phyloP scores from a whole-genome alignment of 1,284 basidiomycete genomes.

The Ustilago trichophora region DNA sequence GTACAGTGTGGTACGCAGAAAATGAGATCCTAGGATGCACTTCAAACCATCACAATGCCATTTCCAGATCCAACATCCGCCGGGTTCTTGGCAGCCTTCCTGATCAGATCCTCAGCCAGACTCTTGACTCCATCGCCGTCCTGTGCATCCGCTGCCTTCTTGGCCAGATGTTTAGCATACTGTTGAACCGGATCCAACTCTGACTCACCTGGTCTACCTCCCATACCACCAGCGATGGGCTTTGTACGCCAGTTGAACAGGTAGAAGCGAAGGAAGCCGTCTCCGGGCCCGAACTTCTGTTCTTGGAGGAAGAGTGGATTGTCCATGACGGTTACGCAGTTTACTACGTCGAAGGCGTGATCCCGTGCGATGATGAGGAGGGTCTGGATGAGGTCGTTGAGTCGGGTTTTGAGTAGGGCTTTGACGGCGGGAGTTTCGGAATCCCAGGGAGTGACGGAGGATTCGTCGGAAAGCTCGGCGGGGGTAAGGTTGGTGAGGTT shows the following conservation, averaged over 20 bases:
- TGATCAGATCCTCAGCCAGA: slow-evolving; percentile 28
- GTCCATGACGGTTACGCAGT: slow-evolving; percentile 93
- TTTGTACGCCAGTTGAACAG: slow-evolving; percentile 70
- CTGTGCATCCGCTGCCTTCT: not conserved
- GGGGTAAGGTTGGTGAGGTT: slow-evolving; percentile 43
- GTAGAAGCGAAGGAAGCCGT: slow-evolving; percentile 89
- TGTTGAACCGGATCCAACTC: slow-evolving; percentile 58
- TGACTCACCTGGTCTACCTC: slow-evolving; percentile 52
- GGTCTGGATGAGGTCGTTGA: slow-evolving; percentile 79
- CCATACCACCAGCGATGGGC: slow-evolving; percentile 63
- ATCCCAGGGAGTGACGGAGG: slow-evolving; percentile 41
- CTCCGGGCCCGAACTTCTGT: slow-evolving; percentile 84
- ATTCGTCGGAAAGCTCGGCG: slow-evolving; percentile 53
- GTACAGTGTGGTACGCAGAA: too few species aligned
- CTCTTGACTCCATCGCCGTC: not conserved
- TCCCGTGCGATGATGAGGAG: slow-evolving; percentile 80
- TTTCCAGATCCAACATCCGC: slow-evolving; percentile 56
- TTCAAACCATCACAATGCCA: slow-evolving; percentile 64
- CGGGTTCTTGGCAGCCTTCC: slow-evolving; percentile 22
- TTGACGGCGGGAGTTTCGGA: slow-evolving; percentile 72
- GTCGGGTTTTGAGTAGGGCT: slow-evolving; percentile 75
- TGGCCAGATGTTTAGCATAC: slow-evolving; percentile 20
- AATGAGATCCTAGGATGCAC: too few species aligned
- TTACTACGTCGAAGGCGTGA: slow-evolving; percentile 92
- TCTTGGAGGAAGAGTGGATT: slow-evolving; percentile 84